These are phyloP conservation scores for Alternaria brassicicola DNA, from an alignment of 2,329 filamentous ascomycete genomes.

Conservation along the genomic window DNA sequence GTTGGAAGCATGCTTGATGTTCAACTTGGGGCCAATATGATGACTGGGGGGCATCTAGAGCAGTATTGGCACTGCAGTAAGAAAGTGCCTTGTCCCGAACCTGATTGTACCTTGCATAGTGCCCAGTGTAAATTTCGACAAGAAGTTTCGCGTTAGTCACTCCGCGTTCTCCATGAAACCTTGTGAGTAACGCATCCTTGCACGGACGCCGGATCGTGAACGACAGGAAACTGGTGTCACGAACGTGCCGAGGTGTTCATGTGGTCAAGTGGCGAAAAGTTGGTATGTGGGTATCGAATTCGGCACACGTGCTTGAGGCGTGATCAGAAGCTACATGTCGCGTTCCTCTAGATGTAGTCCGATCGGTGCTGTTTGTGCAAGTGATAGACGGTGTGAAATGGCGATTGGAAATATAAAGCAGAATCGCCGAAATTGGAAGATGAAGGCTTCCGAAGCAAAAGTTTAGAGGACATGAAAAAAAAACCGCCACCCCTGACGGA, in stretches of 20 bases:
- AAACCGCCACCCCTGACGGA: not conserved
- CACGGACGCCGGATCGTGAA: conserved; percentile 9
- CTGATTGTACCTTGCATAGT: not conserved
- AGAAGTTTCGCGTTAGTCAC: conserved; percentile 8
- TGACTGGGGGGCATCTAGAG: not conserved
- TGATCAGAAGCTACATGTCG: conserved; percentile 4
- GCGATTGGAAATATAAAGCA: not conserved
- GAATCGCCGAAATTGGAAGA: conserved; percentile 5
- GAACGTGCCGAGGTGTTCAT: not conserved
- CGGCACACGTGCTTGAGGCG: conserved; percentile 7
- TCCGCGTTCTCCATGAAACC: conserved; percentile 17
- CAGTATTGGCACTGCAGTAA: not conserved
- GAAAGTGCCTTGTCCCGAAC: not conserved
- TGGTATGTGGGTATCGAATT: conserved; percentile 7
- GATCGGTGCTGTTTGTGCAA: conserved; percentile 24
- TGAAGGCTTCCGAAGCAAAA: not conserved
- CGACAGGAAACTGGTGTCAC: not conserved
- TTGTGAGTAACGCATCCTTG: conserved; percentile 16
- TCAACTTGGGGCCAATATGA: not conserved
- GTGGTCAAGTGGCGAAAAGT: conserved; percentile 3
- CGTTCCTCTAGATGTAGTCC: conserved; percentile 4
- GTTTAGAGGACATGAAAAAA: not conserved
- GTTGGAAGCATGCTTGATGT: not conserved
- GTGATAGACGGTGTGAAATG: conserved; percentile 11
- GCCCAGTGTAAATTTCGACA: conserved; percentile 7